A percentile compares a stretch with the other conserved stretches of the same genome.
phyloP scores from a whole-genome alignment of 2,329 filamentous ascomycete species.

The Ceratocystis lukuohia region DNA sequence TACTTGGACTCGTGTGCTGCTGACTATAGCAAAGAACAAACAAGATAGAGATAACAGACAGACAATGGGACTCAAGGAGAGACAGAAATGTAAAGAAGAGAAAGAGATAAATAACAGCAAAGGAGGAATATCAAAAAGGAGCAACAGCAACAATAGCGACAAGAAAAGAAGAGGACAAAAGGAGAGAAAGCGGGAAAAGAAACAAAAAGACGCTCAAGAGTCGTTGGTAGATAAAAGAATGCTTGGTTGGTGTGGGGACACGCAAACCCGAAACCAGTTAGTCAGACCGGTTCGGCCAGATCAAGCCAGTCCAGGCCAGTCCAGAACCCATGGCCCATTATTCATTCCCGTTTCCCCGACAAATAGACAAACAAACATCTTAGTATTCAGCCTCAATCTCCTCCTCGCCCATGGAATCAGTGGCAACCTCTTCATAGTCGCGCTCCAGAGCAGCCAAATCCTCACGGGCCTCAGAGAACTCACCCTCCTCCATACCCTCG shows the following conservation, averaged over 20 bases:
- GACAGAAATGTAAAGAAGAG: neutral
- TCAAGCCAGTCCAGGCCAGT: neutral
- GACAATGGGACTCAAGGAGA: neutral
- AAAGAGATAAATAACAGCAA: neutral
- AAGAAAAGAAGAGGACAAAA: neutral
- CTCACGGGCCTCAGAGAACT: conserved; percentile 98
- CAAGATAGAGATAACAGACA: neutral
- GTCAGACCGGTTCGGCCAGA: neutral
- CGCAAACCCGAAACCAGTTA: neutral
- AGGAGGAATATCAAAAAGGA: neutral
- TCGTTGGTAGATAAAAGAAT: neutral
- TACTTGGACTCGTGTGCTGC: neutral
- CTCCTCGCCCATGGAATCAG: conserved; percentile 81
- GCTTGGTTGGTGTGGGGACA: neutral
- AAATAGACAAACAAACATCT: conserved; percentile 19
- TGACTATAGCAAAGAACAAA: conserved; percentile 1
- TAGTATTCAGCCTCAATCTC: conserved; percentile 90
- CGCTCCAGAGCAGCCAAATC: conserved; percentile 95
- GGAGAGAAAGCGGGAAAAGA: conserved; percentile 4
- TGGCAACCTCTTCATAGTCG: conserved; percentile 97
- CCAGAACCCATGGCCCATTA: neutral
- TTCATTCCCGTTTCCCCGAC: conserved; percentile 7
- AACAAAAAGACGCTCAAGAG: neutral
- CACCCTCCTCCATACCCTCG: conserved; percentile 99
- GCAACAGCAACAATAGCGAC: neutral